A percentile compares a stretch with the other conserved stretches of the same genome.
phyloP scores from a whole-genome alignment of 768 basidiomycete genomes.

The Rhodotorula kratochvilovae region DNA sequence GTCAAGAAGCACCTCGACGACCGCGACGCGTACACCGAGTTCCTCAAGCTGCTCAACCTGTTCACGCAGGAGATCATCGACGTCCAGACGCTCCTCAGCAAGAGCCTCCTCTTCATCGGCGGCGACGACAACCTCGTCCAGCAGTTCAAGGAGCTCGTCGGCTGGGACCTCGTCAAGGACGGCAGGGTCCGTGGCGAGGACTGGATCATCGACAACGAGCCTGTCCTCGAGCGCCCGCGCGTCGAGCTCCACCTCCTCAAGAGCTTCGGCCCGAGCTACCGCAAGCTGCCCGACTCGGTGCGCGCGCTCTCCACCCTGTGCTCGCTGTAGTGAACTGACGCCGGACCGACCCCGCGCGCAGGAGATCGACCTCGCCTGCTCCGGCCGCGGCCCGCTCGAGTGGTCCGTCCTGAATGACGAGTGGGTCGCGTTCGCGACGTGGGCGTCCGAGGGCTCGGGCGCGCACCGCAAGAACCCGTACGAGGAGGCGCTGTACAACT shows the following conservation, averaged over 20 bases:
- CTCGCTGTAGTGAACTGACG: too few relatives aligned
- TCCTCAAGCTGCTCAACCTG: constrained; percentile 83
- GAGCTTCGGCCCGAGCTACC: constrained; percentile 83
- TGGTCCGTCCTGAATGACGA: constrained; percentile 94
- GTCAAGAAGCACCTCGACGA: constrained; percentile 58
- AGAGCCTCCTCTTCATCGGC: constrained; percentile 73
- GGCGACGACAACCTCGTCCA: constrained; percentile 58
- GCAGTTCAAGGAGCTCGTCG: constrained; percentile 81
- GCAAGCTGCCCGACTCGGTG: constrained; percentile 80
- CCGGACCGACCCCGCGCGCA: constrained; percentile 46
- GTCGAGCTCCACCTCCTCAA: constrained; percentile 49
- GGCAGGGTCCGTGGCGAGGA: constrained; percentile 43
- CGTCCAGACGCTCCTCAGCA: constrained; percentile 70
- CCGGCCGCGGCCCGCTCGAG: constrained; percentile 86
- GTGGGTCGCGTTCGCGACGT: constrained; percentile 54
- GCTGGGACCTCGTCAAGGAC: constrained; percentile 56
- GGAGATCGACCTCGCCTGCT: constrained; percentile 88
- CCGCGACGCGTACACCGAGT: constrained; percentile 62
- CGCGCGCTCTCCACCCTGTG: constrained; percentile 47
- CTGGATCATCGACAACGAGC: constrained; percentile 60
- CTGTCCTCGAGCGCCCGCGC: constrained; percentile 63
- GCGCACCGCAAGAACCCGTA: constrained; percentile 95
- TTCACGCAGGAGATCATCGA: constrained; percentile 92
- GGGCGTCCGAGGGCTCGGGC: constrained; percentile 75
- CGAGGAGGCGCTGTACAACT: constrained; percentile 91